phyloP scores from a whole-genome alignment of 768 basidiomycete species.

The Leccinum rimulosum region DNA sequence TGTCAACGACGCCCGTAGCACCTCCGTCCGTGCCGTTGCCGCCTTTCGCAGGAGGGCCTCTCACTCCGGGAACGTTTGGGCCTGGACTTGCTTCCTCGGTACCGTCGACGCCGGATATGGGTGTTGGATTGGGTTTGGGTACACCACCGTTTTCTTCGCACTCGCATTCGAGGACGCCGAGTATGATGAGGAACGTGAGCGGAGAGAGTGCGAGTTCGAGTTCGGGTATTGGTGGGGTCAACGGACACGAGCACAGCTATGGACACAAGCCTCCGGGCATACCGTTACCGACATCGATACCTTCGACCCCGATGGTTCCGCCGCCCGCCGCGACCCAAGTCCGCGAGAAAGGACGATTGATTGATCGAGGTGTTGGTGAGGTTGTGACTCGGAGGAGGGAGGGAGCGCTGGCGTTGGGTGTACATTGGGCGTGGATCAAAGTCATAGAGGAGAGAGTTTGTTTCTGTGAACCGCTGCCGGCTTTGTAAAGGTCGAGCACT shows the following conservation, averaged over 20 bases:
- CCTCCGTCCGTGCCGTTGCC: constrained; percentile 2
- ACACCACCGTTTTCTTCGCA: constrained; percentile 20
- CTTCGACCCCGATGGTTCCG: constrained; percentile 16
- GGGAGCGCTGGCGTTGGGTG: neutral
- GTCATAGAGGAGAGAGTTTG: neutral
- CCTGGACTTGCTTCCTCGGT: constrained; percentile 20
- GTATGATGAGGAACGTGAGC: constrained; percentile 11
- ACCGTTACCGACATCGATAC: constrained; percentile 20
- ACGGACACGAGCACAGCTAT: neutral
- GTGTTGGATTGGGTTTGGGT: constrained; percentile 26
- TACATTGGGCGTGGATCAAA: neutral
- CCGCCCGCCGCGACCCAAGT: constrained; percentile 15
- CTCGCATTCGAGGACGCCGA: neutral
- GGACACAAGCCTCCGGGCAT: constrained; percentile 4
- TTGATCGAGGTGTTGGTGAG: neutral
- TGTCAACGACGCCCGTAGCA: constrained; percentile 1
- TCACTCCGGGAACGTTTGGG: constrained; percentile 30
- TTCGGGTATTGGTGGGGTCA: neutral
- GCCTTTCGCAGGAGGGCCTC: neutral
- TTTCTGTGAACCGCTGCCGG: neutral
- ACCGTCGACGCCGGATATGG: constrained; percentile 28
- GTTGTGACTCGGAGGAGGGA: neutral
- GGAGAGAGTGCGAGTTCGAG: constrained; percentile 5
- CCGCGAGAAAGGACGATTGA: constrained; percentile 29
- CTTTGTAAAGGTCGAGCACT: neutral